Conservation (phyloP, 2,329 filamentous ascomycete genomes). For the Aspergillus texensis region DNA sequence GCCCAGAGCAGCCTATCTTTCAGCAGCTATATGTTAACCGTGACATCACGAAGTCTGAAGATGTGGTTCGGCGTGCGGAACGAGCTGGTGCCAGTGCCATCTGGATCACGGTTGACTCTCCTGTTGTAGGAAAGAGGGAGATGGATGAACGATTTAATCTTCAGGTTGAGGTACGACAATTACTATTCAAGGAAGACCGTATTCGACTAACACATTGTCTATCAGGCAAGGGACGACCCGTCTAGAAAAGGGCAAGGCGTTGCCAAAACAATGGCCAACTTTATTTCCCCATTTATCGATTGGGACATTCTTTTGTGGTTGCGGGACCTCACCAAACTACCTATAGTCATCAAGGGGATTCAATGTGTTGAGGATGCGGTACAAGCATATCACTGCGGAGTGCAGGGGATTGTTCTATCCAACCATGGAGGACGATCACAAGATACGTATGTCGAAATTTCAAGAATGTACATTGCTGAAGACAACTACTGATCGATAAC, state of each 20-base stretch:
- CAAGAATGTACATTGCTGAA: neutral
- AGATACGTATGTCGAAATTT: conserved; percentile 36
- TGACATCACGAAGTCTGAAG: conserved; percentile 29
- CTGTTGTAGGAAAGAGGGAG: conserved; percentile 36
- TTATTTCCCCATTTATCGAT: conserved; percentile 32
- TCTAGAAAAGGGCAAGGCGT: conserved; percentile 26
- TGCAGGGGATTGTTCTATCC: conserved; percentile 47
- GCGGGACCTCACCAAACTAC: conserved; percentile 36
- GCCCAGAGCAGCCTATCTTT: conserved; percentile 29
- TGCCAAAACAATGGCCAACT: conserved; percentile 33
- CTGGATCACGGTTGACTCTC: conserved; percentile 40
- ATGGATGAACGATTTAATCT: conserved; percentile 36
- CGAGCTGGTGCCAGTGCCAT: conserved; percentile 32
- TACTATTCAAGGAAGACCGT: neutral
- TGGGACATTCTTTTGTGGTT: conserved; percentile 45
- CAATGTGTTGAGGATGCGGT: conserved; percentile 54
- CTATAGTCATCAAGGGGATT: conserved; percentile 46
- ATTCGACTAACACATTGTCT: neutral
- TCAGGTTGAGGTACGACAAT: conserved; percentile 21
- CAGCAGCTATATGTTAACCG: conserved; percentile 46
- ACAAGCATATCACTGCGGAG: conserved; percentile 48
- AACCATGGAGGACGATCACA: conserved; percentile 52
- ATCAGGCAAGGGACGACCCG: conserved; percentile 16
- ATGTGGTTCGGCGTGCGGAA: conserved; percentile 28
- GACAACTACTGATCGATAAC: neutral